Conservation (phyloP, 2,329 filamentous ascomycete genomes). For the Penicillium sp. region DNA sequence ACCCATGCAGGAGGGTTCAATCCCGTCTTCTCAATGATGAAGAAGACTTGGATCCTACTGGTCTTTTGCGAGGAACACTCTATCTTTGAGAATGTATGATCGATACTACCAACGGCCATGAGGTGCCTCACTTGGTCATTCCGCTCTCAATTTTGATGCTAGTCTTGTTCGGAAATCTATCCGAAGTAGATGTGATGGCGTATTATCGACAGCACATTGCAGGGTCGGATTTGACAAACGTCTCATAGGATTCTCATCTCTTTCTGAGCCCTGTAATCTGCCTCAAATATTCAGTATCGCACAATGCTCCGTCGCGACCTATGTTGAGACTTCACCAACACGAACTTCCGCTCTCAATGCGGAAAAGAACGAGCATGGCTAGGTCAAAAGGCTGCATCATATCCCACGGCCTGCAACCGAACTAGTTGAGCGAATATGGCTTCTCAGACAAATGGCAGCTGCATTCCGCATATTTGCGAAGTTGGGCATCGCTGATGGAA, state of each 20-base stretch:
- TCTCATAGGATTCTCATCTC: neutral
- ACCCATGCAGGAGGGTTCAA: neutral
- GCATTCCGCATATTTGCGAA: conserved; percentile 27
- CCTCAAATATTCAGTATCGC: neutral
- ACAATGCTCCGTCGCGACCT: neutral
- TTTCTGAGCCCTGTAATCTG: neutral
- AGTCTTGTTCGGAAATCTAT: neutral
- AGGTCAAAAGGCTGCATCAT: conserved; percentile 1
- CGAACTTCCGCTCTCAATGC: neutral
- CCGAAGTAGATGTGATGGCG: neutral
- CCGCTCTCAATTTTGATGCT: neutral
- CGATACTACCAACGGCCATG: neutral
- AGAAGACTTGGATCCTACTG: no score
- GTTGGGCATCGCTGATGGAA: conserved; percentile 23
- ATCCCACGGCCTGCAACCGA: neutral
- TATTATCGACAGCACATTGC: neutral
- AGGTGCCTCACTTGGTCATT: no score
- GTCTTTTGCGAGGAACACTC: no score
- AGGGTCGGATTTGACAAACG: neutral
- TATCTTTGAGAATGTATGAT: neutral
- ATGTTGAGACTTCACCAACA: neutral
- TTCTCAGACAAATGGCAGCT: conserved; percentile 22
- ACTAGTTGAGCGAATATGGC: conserved; percentile 8
- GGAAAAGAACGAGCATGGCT: neutral
- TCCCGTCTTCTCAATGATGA: neutral